Evolutionary conservation across 2,329 filamentous ascomycete genomes (phyloP), one percentile per base, ranked within the genome.

Genomic region (Apiospora pterosperma): DNA sequence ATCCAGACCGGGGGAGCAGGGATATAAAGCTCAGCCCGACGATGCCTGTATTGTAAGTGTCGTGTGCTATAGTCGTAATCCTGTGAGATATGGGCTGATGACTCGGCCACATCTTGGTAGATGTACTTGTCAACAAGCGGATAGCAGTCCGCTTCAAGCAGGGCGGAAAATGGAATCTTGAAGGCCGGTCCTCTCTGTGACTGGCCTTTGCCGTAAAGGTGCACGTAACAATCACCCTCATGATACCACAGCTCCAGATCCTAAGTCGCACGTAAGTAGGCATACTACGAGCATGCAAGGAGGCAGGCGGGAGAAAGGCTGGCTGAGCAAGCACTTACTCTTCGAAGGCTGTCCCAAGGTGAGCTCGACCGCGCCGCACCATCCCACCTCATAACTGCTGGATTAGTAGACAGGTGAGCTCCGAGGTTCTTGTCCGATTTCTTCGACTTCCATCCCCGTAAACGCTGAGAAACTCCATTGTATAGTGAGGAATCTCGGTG

Each of bases 241-340:
- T 83, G 80, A 66, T 84, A 82, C 89, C 89, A 94, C 3, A 95
- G 80, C 68, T 93, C 91, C 2, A 85, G 80, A 69, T 94, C 91
- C 91, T 93, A 39, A n/a, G 16, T 34, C 23, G 25, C 28, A n/a
- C 36, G 60, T 62, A 23, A 62, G 60, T 23, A 25, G 19, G 59
- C 36, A 34, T 55, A 14, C 19, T 34, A 55, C 42, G 12, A 42
- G 36, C 11, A 28, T 67, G n/a, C 58, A 19, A n/a, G 14, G 10
- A 34, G 48, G 7, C 48, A 21, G 16, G 16, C 6, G 11, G 7
- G 44, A 4, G n/a, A 52, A 10, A 34, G 48, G 48, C 48, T 28
- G 16, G 28, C 16, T 19, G 28, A 55, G 28, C n/a, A 34, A 21
- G 3, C 12, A 31, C 34, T 28, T 72, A 85, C 84, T 72, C 79